Evolutionary conservation across 2,329 filamentous ascomycete species (phyloP).

Genomic region (Penicillium freii): DNA sequence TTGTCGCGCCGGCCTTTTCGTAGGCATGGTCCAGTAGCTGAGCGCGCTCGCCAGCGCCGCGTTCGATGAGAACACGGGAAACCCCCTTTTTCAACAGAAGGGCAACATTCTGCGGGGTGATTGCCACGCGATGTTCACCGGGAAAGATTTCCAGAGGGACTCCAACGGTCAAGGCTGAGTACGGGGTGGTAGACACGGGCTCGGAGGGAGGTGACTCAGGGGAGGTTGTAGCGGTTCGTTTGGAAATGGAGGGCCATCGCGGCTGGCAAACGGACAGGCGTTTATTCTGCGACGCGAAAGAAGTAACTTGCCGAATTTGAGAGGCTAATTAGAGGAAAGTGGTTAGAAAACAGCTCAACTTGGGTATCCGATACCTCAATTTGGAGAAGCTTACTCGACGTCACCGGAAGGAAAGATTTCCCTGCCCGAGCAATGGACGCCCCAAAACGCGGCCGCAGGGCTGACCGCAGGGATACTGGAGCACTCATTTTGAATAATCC

Average conservation of each 20-base stretch:
- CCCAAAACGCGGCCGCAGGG: conserved; percentile 28
- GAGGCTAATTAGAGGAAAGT: conserved; percentile 13
- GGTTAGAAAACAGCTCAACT: not conserved
- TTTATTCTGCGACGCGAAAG: conserved; percentile 10
- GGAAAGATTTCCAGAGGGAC: conserved; percentile 76
- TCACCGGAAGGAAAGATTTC: conserved; percentile 19
- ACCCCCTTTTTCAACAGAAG: conserved; percentile 85
- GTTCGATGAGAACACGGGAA: conserved; percentile 71
- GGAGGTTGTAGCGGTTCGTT: conserved; percentile 24
- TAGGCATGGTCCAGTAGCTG: conserved; percentile 78
- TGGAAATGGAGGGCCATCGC: conserved; percentile 17
- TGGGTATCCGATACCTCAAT: not conserved
- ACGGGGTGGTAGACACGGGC: conserved; percentile 51
- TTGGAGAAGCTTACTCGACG: conserved; percentile 24
- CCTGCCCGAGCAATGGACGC: conserved; percentile 22
- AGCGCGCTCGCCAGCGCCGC: conserved; percentile 73
- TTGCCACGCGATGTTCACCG: conserved; percentile 76
- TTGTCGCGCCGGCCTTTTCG: conserved; percentile 70
- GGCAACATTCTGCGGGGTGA: conserved; percentile 80
- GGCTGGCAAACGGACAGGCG: conserved; percentile 4
- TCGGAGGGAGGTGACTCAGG: conserved; percentile 20
- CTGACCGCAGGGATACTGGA: conserved; percentile 26
- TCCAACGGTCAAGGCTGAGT: conserved; percentile 70
- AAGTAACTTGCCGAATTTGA: conserved; percentile 16
- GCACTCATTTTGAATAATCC: conserved; percentile 26